Evolutionary conservation across 805 yeast species (phyloP).

Genomic region (Suhomyces pyralidae): DNA sequence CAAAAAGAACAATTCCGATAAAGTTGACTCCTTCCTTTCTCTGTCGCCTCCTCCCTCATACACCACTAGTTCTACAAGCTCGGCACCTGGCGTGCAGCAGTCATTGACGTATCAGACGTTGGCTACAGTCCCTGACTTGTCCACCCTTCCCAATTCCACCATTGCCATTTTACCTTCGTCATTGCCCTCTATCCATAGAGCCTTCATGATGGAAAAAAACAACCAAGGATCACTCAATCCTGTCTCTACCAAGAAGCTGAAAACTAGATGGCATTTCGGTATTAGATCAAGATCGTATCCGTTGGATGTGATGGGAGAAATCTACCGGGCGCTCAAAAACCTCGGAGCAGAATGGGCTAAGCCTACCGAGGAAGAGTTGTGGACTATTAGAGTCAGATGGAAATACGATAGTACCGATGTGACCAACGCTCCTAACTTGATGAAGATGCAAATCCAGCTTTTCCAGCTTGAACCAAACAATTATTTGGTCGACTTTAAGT

Average conservation of each 20-base stretch:
- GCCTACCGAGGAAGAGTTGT: slow-evolving; percentile 89
- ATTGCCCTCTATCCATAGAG: slow-evolving; percentile 89
- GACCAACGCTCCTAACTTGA: slow-evolving; percentile 62
- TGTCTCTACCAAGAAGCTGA: slow-evolving; percentile 73
- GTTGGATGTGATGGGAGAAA: slow-evolving; percentile 97
- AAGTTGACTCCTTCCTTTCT: slow-evolving; percentile 56
- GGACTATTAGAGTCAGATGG: slow-evolving; percentile 97
- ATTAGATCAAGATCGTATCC: slow-evolving; percentile 95
- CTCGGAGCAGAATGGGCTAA: slow-evolving; percentile 97
- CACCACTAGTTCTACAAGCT: slow-evolving; percentile 19
- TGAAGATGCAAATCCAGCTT: slow-evolving; percentile 96
- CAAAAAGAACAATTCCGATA: slow-evolving; percentile 49
- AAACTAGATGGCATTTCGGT: slow-evolving; percentile 98
- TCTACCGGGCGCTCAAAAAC: slow-evolving; percentile 87
- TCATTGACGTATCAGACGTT: slow-evolving; percentile 47
- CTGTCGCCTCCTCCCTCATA: slow-evolving; percentile 58
- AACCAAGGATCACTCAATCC: slow-evolving; percentile 42
- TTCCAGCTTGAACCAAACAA: slow-evolving; percentile 95
- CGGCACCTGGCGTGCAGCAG: slow-evolving; percentile 44
- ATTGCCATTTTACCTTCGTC: slow-evolving; percentile 93
- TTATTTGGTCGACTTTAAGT: slow-evolving; percentile 93
- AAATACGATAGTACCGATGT: slow-evolving; percentile 46
- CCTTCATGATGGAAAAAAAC: slow-evolving; percentile 70
- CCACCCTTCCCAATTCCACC: slow-evolving; percentile 65
- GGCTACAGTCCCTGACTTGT: slow-evolving; percentile 45